phyloP scores from a whole-genome alignment of 23 red algal species.

The Agarophyton chilense region DNA sequence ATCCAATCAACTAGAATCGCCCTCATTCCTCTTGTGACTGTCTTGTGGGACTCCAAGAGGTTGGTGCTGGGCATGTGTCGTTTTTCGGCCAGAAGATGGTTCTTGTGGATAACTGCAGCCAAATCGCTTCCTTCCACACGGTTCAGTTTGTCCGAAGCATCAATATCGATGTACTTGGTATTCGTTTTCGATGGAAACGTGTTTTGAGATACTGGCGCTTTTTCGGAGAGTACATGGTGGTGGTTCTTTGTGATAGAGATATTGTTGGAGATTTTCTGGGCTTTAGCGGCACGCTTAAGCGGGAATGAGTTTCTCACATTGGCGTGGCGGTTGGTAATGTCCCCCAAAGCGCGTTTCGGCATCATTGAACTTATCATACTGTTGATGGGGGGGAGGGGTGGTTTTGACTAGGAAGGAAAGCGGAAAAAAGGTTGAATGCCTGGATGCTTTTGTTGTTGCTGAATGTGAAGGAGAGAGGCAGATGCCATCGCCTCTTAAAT shows the following conservation, averaged over 20 bases:
- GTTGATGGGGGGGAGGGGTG: neutral
- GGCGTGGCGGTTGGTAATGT: neutral
- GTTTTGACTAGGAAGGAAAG: neutral
- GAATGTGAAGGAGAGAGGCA: no score
- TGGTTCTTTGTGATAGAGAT: no score
- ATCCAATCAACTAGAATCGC: slow-evolving; percentile 4
- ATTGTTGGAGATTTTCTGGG: no score
- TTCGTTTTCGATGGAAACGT: neutral
- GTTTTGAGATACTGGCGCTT: neutral
- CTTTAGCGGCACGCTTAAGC: neutral
- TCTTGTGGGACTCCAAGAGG: neutral
- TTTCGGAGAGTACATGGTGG: no score
- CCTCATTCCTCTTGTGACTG: neutral
- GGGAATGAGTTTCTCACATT: neutral
- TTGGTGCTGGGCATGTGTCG: neutral
- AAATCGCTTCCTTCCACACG: slow-evolving; percentile 14
- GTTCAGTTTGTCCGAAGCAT: neutral
- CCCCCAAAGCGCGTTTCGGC: neutral
- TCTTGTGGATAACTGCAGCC: neutral
- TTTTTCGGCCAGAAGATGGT: neutral
- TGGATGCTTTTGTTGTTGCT: no score
- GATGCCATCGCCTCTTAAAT: no score
- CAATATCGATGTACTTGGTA: neutral
- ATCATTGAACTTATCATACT: neutral
- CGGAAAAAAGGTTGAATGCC: no score